phyloP scores from a whole-genome alignment of 2,329 filamentous ascomycete genomes.

The Chaetomium sp. region DNA sequence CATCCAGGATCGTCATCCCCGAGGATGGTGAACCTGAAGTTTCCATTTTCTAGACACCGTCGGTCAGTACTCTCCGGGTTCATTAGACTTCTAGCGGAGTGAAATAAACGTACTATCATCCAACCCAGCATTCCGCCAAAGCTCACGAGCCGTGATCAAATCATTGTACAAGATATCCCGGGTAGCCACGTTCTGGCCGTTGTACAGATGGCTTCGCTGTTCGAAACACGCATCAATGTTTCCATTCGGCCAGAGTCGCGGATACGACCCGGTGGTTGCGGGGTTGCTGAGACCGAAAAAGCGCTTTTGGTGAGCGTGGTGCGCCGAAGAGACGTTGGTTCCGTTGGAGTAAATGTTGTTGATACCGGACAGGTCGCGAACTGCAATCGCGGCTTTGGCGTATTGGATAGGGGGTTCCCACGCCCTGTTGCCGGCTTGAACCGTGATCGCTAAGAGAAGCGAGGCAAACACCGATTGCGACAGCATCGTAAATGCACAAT shows the following conservation, averaged over 20 bases:
- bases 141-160: neutral
- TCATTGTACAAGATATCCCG: neutral
- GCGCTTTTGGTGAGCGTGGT: conserved; percentile 1
- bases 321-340: neutral
- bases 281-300: neutral
- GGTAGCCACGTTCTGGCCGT: neutral
- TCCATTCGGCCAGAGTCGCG: neutral
- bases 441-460: neutral
- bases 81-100: too few relatives aligned
- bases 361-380: neutral
- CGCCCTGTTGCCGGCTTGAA: neutral
- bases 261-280: neutral
- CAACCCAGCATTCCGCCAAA: neutral
- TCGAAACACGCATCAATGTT: conserved; percentile 3
- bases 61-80: too few relatives aligned
- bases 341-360: conserved; percentile 3
- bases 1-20: neutral
- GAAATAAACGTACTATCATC: neutral
- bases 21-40: conserved; percentile 1
- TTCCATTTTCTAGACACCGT: neutral
- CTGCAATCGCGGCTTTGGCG: conserved; percentile 1
- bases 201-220: neutral
- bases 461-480: neutral
- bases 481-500: too few relatives aligned
- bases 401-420: conserved; percentile 1